Evolutionary conservation across 495 filamentous ascomycete genomes (phyloP).

Genomic region (Usnea hakonensis): DNA sequence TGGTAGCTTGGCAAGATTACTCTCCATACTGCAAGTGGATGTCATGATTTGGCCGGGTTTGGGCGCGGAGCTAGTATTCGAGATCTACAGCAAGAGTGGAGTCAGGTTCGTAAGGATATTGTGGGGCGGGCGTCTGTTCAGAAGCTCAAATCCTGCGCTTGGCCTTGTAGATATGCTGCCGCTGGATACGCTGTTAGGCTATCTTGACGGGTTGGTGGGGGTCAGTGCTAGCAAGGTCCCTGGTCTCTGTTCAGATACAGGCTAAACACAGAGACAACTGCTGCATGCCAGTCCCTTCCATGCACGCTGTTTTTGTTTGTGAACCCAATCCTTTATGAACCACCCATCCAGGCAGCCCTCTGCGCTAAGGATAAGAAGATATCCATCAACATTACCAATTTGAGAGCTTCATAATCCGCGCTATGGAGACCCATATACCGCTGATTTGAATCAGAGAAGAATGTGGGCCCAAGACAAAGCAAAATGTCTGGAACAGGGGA

Average conservation of each 20-base stretch:
- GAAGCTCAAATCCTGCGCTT: constrained; percentile 49
- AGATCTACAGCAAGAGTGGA: constrained; percentile 42
- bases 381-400: too few species aligned
- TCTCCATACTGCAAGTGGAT: constrained; percentile 57
- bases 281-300: neutral
- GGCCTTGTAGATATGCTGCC: constrained; percentile 57
- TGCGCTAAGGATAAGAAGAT: too few species aligned
- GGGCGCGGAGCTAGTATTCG: constrained; percentile 62
- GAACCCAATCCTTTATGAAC: too few species aligned
- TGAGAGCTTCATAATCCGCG: too few species aligned
- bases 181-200: constrained; percentile 48
- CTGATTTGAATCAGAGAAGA: too few species aligned
- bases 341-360: too few species aligned
- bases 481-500: too few species aligned
- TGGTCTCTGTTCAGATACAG: constrained; percentile 26
- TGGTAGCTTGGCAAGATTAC: constrained; percentile 52
- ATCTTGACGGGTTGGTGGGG: constrained; percentile 59
- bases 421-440: too few species aligned
- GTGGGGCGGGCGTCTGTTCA: constrained; percentile 54
- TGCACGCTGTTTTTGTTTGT: too few species aligned
- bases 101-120: constrained; percentile 47
- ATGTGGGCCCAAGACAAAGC: too few species aligned
- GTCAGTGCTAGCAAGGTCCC: constrained; percentile 38
- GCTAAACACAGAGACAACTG: neutral
- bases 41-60: constrained; percentile 70